phyloP scores from a whole-genome alignment of 768 basidiomycete genomes.

The Mycena haematopus region DNA sequence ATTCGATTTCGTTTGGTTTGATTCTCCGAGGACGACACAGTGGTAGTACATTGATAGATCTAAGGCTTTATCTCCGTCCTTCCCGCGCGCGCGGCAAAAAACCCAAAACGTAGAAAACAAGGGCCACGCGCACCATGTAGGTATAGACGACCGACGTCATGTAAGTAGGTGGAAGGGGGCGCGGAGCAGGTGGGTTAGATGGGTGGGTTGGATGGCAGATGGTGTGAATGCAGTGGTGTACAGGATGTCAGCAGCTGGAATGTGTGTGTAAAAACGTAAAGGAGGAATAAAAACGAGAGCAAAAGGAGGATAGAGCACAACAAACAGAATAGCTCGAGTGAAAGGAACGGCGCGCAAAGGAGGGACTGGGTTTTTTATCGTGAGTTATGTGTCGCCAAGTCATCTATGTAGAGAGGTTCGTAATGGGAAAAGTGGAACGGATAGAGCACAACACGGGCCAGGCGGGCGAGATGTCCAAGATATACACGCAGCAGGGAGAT shows the following conservation, averaged over 20 bases:
- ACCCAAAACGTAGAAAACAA: constrained; percentile 5
- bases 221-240: constrained; percentile 16
- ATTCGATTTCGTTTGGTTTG: background rate
- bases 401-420: constrained; percentile 17
- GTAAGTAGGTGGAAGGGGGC: background rate
- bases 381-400: background rate
- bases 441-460: background rate
- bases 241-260: constrained; percentile 15
- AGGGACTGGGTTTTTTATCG: background rate
- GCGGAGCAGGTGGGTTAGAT: background rate
- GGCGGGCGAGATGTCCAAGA: constrained; percentile 10
- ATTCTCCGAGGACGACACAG: background rate
- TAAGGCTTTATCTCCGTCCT: background rate
- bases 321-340: background rate
- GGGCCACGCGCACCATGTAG: background rate
- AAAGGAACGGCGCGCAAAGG: constrained; percentile 2
- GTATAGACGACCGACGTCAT: background rate
- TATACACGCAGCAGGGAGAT: background rate
- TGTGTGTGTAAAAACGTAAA: background rate
- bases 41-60: constrained; percentile 2
- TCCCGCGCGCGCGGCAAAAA: background rate
- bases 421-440: background rate
- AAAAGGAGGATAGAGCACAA: background rate
- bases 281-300: constrained; percentile 19
- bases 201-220: constrained; percentile 4